A percentile compares a stretch with the other conserved stretches of the same genome.
These are phyloP conservation scores for Bruguiera parviflora DNA, from an alignment of 345 rosid species.

Conservation along the genomic window DNA sequence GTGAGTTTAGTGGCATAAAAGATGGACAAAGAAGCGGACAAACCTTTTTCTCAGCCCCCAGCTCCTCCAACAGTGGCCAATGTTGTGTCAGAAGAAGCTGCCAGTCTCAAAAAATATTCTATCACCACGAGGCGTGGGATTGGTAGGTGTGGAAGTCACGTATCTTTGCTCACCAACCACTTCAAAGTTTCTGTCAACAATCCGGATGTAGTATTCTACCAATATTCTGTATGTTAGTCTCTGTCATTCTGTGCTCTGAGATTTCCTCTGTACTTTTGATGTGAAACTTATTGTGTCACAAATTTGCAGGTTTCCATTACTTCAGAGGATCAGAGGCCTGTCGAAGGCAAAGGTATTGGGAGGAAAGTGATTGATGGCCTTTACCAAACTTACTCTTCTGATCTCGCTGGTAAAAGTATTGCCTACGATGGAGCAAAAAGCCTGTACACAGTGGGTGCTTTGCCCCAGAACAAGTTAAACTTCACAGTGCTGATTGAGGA, in stretches of 20 bases:
- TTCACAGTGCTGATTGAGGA: constrained; percentile 68
- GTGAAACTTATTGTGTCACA: constrained; percentile 6
- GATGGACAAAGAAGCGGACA: constrained; percentile 44
- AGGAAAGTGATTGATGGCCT: constrained; percentile 68
- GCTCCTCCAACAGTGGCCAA: constrained; percentile 27
- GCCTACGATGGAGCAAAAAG: constrained; percentile 84
- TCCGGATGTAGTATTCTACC: constrained; percentile 66
- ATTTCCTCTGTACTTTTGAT: constrained; percentile 5
- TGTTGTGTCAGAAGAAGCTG: constrained; percentile 29
- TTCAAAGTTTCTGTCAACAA: constrained; percentile 51
- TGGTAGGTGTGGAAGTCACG: constrained; percentile 48
- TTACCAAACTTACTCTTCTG: constrained; percentile 60
- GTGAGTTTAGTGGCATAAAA: constrained; percentile 3
- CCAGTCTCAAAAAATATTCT: constrained; percentile 43
- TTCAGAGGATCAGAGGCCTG: constrained; percentile 47
- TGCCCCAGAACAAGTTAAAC: constrained; percentile 57
- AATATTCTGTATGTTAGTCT: constrained; percentile 64
- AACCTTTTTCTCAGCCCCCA: constrained; percentile 29
- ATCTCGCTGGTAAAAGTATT: constrained; percentile 52
- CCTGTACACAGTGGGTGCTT: constrained; percentile 72
- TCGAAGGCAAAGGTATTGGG: constrained; percentile 62
- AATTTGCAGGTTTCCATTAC: constrained; percentile 60
- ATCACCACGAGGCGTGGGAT: constrained; percentile 45
- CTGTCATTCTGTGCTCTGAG: constrained; percentile 12
- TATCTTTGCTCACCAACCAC: constrained; percentile 65